phyloP scores from a whole-genome alignment of 306 rosid species.

The Urtica urens region DNA sequence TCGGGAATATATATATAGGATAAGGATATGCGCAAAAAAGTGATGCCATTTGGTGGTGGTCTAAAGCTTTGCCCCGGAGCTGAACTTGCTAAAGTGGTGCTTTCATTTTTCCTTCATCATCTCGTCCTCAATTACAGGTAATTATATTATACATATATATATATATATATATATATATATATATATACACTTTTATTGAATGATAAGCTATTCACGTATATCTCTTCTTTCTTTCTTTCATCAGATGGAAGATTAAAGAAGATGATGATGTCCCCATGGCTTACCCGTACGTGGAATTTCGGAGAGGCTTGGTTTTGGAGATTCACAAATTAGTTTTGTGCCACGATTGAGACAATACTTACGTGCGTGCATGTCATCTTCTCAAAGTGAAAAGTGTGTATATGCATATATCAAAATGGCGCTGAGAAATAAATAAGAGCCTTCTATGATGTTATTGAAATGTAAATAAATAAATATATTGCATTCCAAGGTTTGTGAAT shows the following conservation, averaged over 20 bases:
- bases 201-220: background rate
- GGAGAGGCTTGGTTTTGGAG: conserved; percentile 37
- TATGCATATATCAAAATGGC: too few species aligned
- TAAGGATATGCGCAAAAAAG: conserved; percentile 39
- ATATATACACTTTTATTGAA: too few species aligned
- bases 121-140: conserved; percentile 73
- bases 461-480: too few species aligned
- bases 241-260: conserved; percentile 50
- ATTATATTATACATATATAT: background rate
- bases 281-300: conserved; percentile 54
- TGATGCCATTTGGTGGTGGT: conserved; percentile 70
- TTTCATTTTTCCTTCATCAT: conserved; percentile 68
- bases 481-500: too few species aligned
- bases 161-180: background rate
- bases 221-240: background rate
- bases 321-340: conserved; percentile 17
- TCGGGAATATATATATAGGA: too few species aligned
- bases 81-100: conserved; percentile 67
- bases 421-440: too few species aligned
- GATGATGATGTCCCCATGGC: conserved; percentile 66
- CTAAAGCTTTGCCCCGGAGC: conserved; percentile 72
- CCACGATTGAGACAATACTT: background rate
- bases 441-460: too few species aligned
- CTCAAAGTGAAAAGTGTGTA: too few species aligned
- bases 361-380: too few species aligned